Base-by-base conservation (phyloP, 2,329 filamentous ascomycete genomes). In the Xylaria sp. region DNA sequence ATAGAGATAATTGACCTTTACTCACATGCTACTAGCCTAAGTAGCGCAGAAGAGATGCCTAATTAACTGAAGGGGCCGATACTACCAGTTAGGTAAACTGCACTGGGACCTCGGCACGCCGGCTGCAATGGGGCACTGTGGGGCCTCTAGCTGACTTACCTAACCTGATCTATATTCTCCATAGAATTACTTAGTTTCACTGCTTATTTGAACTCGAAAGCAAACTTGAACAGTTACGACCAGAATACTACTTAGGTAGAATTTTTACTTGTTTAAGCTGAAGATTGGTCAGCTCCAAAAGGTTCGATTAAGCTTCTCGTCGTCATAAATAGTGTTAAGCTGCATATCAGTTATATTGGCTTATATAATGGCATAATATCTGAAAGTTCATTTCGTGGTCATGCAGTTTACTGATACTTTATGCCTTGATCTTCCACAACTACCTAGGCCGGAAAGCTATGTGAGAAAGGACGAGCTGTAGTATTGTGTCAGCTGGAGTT, bases 71-170 rank as follows among this genome's bases (percentile, higher is more conserved):
- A 52, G 12, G n/a, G n/a, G n/a, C n/a, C n/a, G n/a, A n/a, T 3
- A 25, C 25, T 25, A 15, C 8, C 8, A 52, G 25, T 18, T 52
- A 25, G 28, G 50, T 20, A 54, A 28, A 32, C 28, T 15, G 5
- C 25, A 54, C 28, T 23, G 56, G 32, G 72, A 74, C 73, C 73
- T 75, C 73, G 73, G 73, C 72, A 71, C 72, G 69, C 72, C 72
- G 71, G 73, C 65, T 75, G 62, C 61, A 67, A 39, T 28, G 39
- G 32, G 86, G 25, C 32, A 54, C 1, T 37, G 52, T 55, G 52
- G 52, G 52, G 15, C n/a, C 9, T 25, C 2, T 25, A 23, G 9
- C n/a, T 52, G n/a, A 23, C n/a, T 48, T 48, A 10, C n/a, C 2
- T 28, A 28, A 28, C 28, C 28, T 28, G 28, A 28, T 28, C 28